phyloP scores from a whole-genome alignment of 345 rosid species.

The Bruguiera sexangula region DNA sequence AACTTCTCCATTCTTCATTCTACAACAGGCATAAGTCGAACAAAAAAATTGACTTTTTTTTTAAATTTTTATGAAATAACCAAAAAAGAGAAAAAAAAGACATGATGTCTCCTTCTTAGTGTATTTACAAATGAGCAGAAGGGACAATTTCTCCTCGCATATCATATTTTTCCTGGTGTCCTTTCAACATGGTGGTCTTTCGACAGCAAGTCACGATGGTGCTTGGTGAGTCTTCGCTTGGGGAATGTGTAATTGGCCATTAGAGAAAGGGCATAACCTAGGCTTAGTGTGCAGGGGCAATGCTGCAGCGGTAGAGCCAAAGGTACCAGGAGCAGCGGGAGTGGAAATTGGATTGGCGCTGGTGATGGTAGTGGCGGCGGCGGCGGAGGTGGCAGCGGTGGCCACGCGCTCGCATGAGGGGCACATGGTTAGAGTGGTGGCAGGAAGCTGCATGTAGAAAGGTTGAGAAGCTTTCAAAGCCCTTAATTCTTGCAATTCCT shows the following conservation, averaged over 20 bases:
- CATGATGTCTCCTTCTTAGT: not conserved
- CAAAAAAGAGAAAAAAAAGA: not conserved
- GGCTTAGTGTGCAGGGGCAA: constrained; percentile 25
- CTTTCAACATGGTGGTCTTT: not conserved
- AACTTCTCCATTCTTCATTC: not conserved
- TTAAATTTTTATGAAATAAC: not conserved
- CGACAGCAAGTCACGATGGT: constrained; percentile 22
- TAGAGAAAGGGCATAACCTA: constrained; percentile 31
- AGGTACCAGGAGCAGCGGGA: not conserved
- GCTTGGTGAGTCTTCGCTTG: constrained; percentile 32
- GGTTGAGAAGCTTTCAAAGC: constrained; percentile 79
- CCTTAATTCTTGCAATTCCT: constrained; percentile 76
- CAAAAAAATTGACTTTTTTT: too few species aligned
- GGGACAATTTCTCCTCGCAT: not conserved
- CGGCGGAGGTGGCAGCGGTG: constrained; percentile 40
- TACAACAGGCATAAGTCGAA: not conserved
- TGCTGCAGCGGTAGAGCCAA: constrained; percentile 3
- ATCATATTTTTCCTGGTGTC: not conserved
- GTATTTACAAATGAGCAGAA: constrained; percentile 16
- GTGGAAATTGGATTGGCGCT: constrained; percentile 1
- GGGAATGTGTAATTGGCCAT: constrained; percentile 13
- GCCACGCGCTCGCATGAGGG: constrained; percentile 96
- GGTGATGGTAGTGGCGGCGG: constrained; percentile 8
- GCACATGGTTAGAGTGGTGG: constrained; percentile 99
- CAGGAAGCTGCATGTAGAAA: constrained; percentile 93